Conservation (phyloP, 352 stramenopile genomes). For the Globisporangium spiculum region DNA sequence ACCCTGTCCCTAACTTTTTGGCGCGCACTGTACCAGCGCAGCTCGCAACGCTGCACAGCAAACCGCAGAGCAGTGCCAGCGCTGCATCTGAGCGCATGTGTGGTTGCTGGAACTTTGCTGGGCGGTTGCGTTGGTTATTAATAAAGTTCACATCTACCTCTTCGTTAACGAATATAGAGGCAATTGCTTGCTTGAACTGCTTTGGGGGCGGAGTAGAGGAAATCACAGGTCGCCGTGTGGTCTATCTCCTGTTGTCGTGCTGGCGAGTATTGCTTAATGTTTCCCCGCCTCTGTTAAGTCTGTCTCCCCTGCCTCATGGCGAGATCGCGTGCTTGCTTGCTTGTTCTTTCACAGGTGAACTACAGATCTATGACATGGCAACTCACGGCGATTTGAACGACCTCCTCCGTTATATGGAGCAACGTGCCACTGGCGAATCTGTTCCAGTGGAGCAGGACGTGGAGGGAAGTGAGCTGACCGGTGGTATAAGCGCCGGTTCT, state of each 20-base stretch:
- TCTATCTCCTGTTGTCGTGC: conserved; percentile 3
- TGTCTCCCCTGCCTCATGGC: neutral
- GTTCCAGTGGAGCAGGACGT: no score
- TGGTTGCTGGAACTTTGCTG: conserved; percentile 1
- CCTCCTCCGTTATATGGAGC: conserved; percentile 2
- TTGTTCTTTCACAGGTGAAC: conserved; percentile 1
- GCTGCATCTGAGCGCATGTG: neutral
- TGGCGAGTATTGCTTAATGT: conserved; percentile 2
- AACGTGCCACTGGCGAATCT: neutral
- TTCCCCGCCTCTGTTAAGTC: neutral
- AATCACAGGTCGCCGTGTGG: neutral
- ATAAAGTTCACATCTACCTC: conserved; percentile 1
- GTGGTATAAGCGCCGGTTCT: no score
- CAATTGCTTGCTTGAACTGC: conserved; percentile 5
- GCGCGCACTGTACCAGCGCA: neutral
- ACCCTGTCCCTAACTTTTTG: no score
- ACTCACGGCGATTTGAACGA: conserved; percentile 1
- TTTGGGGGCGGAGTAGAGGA: conserved; percentile 3
- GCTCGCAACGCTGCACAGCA: neutral
- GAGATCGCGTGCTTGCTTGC: conserved; percentile 1
- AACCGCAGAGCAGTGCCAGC: neutral
- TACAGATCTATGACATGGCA: conserved; percentile 4
- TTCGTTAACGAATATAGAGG: neutral
- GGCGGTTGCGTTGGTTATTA: conserved; percentile 1
- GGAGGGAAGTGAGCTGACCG: no score